phyloP scores from a whole-genome alignment of 2,329 filamentous ascomycete species.

The Fusarium sp. region DNA sequence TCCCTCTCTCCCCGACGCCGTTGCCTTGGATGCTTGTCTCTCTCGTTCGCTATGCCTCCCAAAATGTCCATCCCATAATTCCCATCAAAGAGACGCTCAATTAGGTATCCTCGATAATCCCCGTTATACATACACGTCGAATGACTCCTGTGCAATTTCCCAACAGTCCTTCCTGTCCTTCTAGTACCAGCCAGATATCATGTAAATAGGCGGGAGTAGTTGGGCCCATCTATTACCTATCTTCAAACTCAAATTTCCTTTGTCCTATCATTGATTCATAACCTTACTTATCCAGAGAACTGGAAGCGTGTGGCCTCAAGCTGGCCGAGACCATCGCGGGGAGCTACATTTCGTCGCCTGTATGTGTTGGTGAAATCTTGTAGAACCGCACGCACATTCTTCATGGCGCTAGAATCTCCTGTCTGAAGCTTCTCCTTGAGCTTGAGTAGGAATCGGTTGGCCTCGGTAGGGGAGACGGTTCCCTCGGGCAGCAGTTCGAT shows the following conservation, averaged over 20 bases:
- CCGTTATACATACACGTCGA: constrained; percentile 34
- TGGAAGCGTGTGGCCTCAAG: constrained; percentile 89
- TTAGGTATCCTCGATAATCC: constrained; percentile 39
- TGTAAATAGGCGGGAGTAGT: constrained; percentile 6
- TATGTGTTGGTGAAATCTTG: constrained; percentile 98
- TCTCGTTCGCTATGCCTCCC: constrained; percentile 29
- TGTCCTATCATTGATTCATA: neutral
- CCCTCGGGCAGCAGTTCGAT: constrained; percentile 85
- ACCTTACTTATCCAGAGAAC: constrained; percentile 63
- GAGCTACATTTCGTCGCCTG: constrained; percentile 92
- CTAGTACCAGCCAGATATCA: constrained; percentile 14
- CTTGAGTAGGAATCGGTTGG: constrained; percentile 80
- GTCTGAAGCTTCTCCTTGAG: constrained; percentile 81
- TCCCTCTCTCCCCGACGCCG: constrained; percentile 4
- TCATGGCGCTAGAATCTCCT: constrained; percentile 68
- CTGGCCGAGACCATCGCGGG: constrained; percentile 87
- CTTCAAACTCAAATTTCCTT: neutral
- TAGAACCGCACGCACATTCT: constrained; percentile 84
- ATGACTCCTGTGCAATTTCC: constrained; percentile 21
- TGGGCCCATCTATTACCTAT: neutral
- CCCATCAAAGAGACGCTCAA: constrained; percentile 37
- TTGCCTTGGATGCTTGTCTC: constrained; percentile 22
- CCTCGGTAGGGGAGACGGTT: constrained; percentile 82
- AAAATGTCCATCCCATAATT: constrained; percentile 24
- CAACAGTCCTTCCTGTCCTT: constrained; percentile 9